These are phyloP conservation scores for Backusella parvicylindrica DNA, from an alignment of 192 early-diverging fungal species.

Conservation along the genomic window DNA sequence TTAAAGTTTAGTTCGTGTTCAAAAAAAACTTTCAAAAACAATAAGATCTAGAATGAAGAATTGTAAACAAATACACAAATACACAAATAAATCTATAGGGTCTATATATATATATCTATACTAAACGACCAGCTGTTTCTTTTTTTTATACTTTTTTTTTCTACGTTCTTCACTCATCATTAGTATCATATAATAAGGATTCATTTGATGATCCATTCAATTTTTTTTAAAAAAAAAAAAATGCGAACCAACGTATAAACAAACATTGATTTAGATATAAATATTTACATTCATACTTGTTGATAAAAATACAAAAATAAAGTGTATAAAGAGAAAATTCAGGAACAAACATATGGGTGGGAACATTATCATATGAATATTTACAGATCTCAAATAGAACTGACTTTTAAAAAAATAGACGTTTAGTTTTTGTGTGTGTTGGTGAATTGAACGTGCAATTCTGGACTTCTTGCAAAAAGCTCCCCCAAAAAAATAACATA, in stretches of 20 bases:
- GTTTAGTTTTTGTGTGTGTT: not conserved
- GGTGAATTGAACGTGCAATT: not conserved
- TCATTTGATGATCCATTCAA: not conserved
- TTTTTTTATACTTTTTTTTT: not conserved
- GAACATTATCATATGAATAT: constrained; percentile 8
- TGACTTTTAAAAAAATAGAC: not conserved
- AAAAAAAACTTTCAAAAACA: not conserved
- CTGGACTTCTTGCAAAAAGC: not conserved
- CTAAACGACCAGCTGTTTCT: not conserved
- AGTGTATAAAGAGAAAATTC: not conserved
- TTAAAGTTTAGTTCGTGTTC: not conserved
- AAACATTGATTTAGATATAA: not conserved
- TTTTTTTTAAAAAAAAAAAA: not conserved
- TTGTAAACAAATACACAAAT: too few relatives aligned
- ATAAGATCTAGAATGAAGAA: not conserved
- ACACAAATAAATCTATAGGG: too few relatives aligned
- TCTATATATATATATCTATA: too few relatives aligned
- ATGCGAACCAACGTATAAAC: not conserved
- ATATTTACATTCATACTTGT: too few relatives aligned
- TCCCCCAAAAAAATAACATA: not conserved
- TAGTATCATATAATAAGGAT: not conserved
- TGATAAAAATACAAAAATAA: not conserved
- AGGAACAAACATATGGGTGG: not conserved
- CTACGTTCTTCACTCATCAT: too few relatives aligned
- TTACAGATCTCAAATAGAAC: not conserved